Evolutionary conservation across 1,284 basidiomycete species (phyloP), one percentile per base, ranked within the genome.

Genomic region (Ceratobasidium sp.): DNA sequence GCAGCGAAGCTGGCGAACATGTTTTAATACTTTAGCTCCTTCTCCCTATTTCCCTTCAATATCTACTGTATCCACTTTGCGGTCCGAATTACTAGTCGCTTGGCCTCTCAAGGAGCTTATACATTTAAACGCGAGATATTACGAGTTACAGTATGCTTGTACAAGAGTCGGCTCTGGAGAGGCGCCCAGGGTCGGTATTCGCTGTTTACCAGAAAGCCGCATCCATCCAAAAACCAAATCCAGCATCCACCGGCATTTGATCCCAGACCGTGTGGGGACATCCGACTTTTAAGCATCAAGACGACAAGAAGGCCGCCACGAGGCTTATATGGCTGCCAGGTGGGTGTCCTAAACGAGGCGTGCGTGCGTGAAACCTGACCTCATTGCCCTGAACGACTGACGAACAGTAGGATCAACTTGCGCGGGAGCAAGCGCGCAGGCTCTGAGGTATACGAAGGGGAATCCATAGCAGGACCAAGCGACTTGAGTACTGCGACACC

Each of bases 1-100:
- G 93, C 93, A 27, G 93, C 92, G 81, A 94, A 94, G 81, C 86
- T 95, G 73, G 93, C 93, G 8, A 94, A 94, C 80, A 93, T 94
- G 90, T 92, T 94, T 80, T 94, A 84, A 82, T 54, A 22, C n/a
- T 27, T n/a, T 53, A 17, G 27, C 11, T 29, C 31, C n/a, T 41
- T 60, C 22, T 60, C 5, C 56, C 17, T 60, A 36, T 60, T 56
- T 51, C 19, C 24, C 44, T 47, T 7, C 27, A 19, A 45, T 45
- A 64, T 22, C 41, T 41, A 50, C 53, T 54, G 50, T 69, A 57
- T 69, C 51, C 36, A 53, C 44, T 56, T 15, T 44, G 24, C 51
- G 53, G 24, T 8, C 36, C 56, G 50, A 69, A 69, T 69, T 33
- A 48, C 65, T 45, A 54, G 33, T 27, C 31, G 31, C 65, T 54